Evolutionary conservation across 257 asterid species (phyloP).

Genomic region (Handroanthus guayacan): DNA sequence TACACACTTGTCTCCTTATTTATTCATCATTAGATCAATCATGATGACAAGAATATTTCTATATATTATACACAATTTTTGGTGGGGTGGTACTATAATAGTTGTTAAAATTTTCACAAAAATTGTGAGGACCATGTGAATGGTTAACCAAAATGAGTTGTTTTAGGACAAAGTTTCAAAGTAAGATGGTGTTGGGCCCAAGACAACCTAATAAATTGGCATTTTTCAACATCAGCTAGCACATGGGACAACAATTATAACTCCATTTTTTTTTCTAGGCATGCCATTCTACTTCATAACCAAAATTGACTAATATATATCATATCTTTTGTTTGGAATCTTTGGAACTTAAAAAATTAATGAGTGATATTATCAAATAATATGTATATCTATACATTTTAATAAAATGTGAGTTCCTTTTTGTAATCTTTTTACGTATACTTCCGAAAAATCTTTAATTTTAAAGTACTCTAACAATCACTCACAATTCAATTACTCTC

Average conservation of each 20-base stretch:
- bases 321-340: conserved; percentile 5
- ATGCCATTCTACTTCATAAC: conserved; percentile 2
- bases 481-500: neutral
- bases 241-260: conserved; percentile 49
- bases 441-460: no score
- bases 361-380: neutral
- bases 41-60: neutral
- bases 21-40: neutral
- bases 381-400: no score
- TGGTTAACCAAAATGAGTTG: conserved; percentile 49
- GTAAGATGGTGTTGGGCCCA: conserved; percentile 40
- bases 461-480: neutral
- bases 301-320: neutral
- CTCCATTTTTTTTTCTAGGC: conserved; percentile 9
- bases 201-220: conserved; percentile 47
- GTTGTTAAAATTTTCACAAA: neutral
- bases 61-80: neutral
- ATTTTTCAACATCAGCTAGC: conserved; percentile 40
- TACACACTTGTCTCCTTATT: neutral
- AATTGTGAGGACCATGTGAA: conserved; percentile 47
- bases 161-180: conserved; percentile 30
- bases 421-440: no score
- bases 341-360: neutral
- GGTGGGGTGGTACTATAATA: neutral
- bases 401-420: no score